Evolutionary conservation across 352 stramenopile genomes (phyloP), one percentile per base, ranked within the genome.

Genomic region (Phytophthora hybrid): DNA sequence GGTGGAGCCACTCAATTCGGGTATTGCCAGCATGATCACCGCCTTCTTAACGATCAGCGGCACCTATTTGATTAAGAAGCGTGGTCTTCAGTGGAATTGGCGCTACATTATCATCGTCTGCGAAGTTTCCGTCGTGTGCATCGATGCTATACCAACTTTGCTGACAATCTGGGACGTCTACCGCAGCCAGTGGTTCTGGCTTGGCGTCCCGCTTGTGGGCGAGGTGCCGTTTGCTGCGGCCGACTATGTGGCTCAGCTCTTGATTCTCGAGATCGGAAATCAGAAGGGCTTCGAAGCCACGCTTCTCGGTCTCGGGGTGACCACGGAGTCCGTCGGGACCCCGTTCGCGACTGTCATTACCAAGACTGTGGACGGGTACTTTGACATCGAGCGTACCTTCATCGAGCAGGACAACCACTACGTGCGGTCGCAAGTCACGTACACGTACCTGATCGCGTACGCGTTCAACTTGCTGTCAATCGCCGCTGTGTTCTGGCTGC

Each of bases 151-250:
- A 3, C 77, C 80, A 14, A 87, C 79, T 7, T 75, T 88, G 14
- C 46, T 87, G 39, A 90, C 82, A 34, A 84, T 88, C 62, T 90
- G 80, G 82, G 56, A 90, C 56, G 80, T 88, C 1, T 83, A 74
- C 47, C 77, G 77, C 31, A 82, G 69, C 59, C 80, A 88, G 52
- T 88, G 80, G 80, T 83, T 90, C 72, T 90, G 76, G 76, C 62
- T 87, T 9, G 82, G 82, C 19, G 66, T 86, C 39, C 75, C 82
- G 6, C 60, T 90, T 26, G 59, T 86, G 13, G 76, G 87, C 56
- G 59, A 79, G 14, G 51, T 87, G 7, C 79, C 79, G 34, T 75
- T 76, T 54, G 64, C 59, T 41, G 66, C 77, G 5, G 69, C 52
- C 6, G 62, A 77, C 56, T 80, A 78, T 52, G 59, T 89, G 47